A percentile compares a stretch with the other conserved stretches of the same genome.
Evolutionary conservation across 2,329 filamentous ascomycete genomes (phyloP).

Genomic region (Plenodomus lindquistii): DNA sequence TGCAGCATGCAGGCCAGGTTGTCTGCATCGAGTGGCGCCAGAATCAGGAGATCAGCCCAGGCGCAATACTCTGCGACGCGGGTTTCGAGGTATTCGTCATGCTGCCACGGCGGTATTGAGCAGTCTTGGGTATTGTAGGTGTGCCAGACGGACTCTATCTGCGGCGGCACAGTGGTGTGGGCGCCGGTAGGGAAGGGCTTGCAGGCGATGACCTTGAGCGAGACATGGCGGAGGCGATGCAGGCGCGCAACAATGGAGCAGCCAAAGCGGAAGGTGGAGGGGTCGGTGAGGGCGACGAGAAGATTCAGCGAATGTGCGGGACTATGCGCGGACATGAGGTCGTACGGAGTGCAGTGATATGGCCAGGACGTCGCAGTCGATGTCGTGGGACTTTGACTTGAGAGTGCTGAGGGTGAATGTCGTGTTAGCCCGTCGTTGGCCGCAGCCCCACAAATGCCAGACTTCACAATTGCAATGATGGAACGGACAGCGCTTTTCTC

Average conservation of each 20-base stretch:
- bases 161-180: constrained; percentile 24
- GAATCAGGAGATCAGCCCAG: constrained; percentile 85
- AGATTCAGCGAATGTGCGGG: constrained; percentile 48
- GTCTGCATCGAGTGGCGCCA: constrained; percentile 83
- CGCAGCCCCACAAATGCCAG: constrained; percentile 10
- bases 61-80: constrained; percentile 72
- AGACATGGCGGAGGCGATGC: constrained; percentile 69
- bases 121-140: constrained; percentile 28
- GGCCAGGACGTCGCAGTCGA: constrained; percentile 7
- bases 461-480: too few relatives aligned
- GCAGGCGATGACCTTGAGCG: constrained; percentile 37
- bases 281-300: constrained; percentile 68
- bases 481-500: not conserved
- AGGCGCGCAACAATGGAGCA: constrained; percentile 68
- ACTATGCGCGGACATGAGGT: constrained; percentile 23
- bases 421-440: constrained; percentile 29
- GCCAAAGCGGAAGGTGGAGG: constrained; percentile 67
- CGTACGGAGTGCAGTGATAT: constrained; percentile 2
- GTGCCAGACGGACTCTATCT: constrained; percentile 37
- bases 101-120: constrained; percentile 26
- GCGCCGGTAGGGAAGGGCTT: constrained; percentile 27
- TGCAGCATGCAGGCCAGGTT: constrained; percentile 85
- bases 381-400: not conserved
- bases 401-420: constrained; percentile 1
- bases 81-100: constrained; percentile 46